Conservation (phyloP, 179 eudicot genomes). For the Spergularia azorica region DNA sequence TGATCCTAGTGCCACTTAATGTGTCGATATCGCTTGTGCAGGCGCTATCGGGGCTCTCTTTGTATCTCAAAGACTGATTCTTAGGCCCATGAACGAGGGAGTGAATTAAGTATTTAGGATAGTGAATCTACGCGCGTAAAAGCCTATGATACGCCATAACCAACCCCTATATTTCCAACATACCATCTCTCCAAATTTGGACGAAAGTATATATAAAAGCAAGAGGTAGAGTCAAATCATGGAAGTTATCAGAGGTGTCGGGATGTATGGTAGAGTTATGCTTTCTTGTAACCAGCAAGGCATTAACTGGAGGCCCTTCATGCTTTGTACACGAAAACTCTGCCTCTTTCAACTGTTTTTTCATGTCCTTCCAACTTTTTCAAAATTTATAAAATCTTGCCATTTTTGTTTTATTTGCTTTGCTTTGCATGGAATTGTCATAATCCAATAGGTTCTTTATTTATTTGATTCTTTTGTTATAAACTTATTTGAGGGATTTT, state of each 20-base stretch:
- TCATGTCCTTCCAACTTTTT: neutral
- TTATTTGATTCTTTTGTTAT: neutral
- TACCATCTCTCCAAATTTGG: no score
- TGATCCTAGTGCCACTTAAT: no score
- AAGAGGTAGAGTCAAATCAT: conserved; percentile 33
- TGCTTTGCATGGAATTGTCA: conserved; percentile 34
- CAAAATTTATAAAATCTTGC: neutral
- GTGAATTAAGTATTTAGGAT: no score
- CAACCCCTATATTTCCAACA: no score
- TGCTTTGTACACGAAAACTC: conserved; percentile 14
- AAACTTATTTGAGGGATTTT: no score
- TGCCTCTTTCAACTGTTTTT: conserved; percentile 2
- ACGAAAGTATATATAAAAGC: no score
- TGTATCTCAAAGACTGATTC: no score
- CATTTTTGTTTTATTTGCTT: conserved; percentile 27
- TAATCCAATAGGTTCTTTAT: conserved; percentile 17
- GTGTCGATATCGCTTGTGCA: no score
- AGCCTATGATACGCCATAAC: no score
- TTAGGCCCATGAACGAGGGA: no score
- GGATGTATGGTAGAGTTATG: conserved; percentile 6
- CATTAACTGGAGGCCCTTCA: conserved; percentile 25
- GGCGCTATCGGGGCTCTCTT: no score
- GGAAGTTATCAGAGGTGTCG: conserved; percentile 17
- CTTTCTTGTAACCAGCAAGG: conserved; percentile 18
- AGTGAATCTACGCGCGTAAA: no score